Percentiles rank a stretch among this genome's conserved stretches.
Conservation (phyloP, 345 rosid genomes). For the Linum tenue region DNA sequence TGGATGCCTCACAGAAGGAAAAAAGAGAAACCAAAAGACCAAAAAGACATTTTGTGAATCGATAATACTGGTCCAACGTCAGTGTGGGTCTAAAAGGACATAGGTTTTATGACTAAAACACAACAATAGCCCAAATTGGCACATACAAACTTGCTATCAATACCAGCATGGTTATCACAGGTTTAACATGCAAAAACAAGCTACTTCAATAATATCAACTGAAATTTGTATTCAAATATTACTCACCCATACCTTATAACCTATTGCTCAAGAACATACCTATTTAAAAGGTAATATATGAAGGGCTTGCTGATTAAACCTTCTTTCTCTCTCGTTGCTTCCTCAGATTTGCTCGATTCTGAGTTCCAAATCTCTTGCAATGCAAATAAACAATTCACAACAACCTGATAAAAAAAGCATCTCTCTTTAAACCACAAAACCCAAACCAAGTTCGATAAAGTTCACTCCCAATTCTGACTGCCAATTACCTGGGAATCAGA, state of each 20-base stretch:
- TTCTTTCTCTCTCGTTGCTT: conserved; percentile 78
- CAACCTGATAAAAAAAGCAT: conserved; percentile 40
- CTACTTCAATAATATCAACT: neutral
- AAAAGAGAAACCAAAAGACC: neutral
- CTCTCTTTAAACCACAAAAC: neutral
- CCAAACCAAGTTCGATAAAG: neutral
- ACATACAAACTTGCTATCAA: neutral
- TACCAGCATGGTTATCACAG: neutral
- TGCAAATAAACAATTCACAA: conserved; percentile 80
- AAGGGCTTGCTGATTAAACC: conserved; percentile 68
- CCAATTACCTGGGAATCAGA: conserved; percentile 66
- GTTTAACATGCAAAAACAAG: neutral
- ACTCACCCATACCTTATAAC: conserved; percentile 2
- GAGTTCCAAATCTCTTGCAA: conserved; percentile 94
- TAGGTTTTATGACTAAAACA: too few relatives aligned
- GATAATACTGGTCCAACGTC: neutral
- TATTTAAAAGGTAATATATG: conserved; percentile 61
- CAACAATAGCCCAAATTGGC: neutral
- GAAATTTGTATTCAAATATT: neutral
- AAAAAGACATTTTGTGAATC: neutral
- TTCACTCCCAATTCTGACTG: neutral
- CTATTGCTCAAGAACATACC: conserved; percentile 35
- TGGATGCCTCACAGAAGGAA: neutral
- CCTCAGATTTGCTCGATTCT: conserved; percentile 81
- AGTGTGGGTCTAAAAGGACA: neutral